Base-by-base conservation (phyloP, 768 basidiomycete genomes). In the Exidia glandulosa region DNA sequence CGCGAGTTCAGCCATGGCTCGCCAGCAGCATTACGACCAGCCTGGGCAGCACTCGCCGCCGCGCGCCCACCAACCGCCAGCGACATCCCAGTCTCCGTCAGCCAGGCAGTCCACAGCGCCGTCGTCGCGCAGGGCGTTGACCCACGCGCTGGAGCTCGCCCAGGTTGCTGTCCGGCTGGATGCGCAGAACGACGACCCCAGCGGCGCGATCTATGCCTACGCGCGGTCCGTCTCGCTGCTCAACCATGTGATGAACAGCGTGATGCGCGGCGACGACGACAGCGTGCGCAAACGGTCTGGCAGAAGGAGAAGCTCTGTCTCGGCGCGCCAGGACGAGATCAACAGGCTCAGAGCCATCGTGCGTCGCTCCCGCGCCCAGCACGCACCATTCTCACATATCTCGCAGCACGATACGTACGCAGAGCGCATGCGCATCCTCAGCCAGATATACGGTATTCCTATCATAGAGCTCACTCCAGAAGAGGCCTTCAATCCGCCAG, bases 271-370 rank as follows among this genome's bases (percentile, higher is more conserved):
- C 3, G 92, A 94, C 71, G 88, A 91, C 67, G 88, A 89, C 55
- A 72, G 77, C n/a, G 64, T 73, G 61, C 77, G 84, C 68, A 76
- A 79, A 65, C 79, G 73, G 62, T 79, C 76, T 65, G 81, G 80
- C 32, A 79, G 87, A 63, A 81, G 86, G 61, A 81, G 87, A 68
- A 90, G 87, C 19, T 48, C 41, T 66, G 83, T 89, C 16, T 85
- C 88, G n/a, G 91, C 92, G 27, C 89, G 92, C 70, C 87, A 90
- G 70, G 93, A 94, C 67, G 93, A 95, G 77, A 86, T 93, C 55
- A 78, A 84, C 65, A 77, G 92, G 64, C 74, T 95, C 60, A 87
- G 88, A 73, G 88, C 88, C 63, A 95, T 95, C 65, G 92, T 92
- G 73, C 76, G 91, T 79, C 41, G 57, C 32, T 69, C 36, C 54